phyloP scores from a whole-genome alignment of 2,329 filamentous ascomycete genomes.

The Fusarium praegraminearum region DNA sequence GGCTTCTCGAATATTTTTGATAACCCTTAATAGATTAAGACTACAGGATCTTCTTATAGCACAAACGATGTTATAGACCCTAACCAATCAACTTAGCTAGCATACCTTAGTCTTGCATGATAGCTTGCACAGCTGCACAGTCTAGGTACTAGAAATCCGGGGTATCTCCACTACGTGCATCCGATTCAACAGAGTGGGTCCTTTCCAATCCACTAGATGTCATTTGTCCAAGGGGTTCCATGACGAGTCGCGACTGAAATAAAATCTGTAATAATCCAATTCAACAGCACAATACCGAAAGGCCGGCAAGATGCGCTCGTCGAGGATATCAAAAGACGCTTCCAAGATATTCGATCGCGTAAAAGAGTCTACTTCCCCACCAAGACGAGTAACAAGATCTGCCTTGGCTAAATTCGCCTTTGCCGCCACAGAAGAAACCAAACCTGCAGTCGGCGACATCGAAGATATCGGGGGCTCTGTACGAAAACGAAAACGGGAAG shows the following conservation, averaged over 20 bases:
- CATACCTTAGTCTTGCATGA: conserved; percentile 1
- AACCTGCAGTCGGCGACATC: conserved; percentile 59
- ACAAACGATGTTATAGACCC: not conserved
- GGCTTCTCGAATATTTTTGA: not conserved
- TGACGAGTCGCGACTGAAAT: conserved; percentile 22
- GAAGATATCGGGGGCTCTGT: conserved; percentile 63
- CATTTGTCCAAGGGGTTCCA: conserved; percentile 26
- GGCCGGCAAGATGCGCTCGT: conserved; percentile 63
- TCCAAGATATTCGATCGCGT: conserved; percentile 63
- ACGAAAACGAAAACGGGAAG: conserved; percentile 50
- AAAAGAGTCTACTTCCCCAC: conserved; percentile 47
- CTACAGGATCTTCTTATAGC: no score
- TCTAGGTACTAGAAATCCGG: conserved; percentile 25
- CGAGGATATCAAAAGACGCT: conserved; percentile 69
- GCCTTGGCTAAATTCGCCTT: conserved; percentile 62
- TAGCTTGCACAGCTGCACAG: conserved; percentile 6
- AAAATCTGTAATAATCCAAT: not conserved
- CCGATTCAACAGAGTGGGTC: conserved; percentile 28
- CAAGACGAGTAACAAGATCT: conserved; percentile 63
- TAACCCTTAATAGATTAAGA: no score
- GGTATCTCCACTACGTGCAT: conserved; percentile 21
- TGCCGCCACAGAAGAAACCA: conserved; percentile 44
- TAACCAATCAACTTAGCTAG: not conserved
- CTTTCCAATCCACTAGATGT: conserved; percentile 11
- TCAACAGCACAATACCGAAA: conserved; percentile 2